These are phyloP conservation scores for Arachis stenosperma DNA, from an alignment of 306 rosid genomes.

Conservation along the genomic window DNA sequence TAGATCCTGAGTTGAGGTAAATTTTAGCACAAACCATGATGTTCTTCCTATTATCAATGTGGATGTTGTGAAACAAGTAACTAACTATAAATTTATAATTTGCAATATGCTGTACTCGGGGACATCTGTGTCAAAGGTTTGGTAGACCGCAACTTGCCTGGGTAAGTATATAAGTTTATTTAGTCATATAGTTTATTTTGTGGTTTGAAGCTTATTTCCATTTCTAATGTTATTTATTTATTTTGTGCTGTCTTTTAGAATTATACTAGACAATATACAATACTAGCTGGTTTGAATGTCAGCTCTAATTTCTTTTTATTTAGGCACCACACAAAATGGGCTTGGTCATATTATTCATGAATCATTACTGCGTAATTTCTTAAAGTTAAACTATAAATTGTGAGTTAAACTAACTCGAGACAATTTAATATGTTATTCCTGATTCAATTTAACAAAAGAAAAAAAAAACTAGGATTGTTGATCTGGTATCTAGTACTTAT, in stretches of 20 bases:
- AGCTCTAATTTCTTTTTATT: background rate
- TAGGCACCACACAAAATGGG: constrained; percentile 7
- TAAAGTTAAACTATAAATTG: background rate
- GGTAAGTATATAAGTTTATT: constrained; percentile 60
- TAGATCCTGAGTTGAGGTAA: constrained; percentile 89
- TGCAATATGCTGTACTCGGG: constrained; percentile 57
- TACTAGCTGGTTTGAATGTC: background rate
- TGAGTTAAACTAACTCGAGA: background rate
- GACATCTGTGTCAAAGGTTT: constrained; percentile 81
- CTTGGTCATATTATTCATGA: constrained; percentile 23
- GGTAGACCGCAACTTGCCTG: constrained; percentile 91
- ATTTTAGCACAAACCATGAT: constrained; percentile 32
- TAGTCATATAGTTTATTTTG: constrained; percentile 23
- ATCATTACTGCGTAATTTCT: constrained; percentile 9
- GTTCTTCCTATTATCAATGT: constrained; percentile 25
- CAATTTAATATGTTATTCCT: background rate
- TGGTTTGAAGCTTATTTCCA: constrained; percentile 14
- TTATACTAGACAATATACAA: background rate
- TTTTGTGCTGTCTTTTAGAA: background rate
- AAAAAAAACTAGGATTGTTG: no score
- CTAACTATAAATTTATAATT: constrained; percentile 20
- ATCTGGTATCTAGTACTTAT: background rate
- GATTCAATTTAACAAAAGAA: no score
- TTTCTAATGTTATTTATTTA: constrained; percentile 26
- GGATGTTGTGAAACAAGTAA: background rate